Base-by-base conservation (phyloP, 2,329 filamentous ascomycete species). In the Penicillium sp. region DNA sequence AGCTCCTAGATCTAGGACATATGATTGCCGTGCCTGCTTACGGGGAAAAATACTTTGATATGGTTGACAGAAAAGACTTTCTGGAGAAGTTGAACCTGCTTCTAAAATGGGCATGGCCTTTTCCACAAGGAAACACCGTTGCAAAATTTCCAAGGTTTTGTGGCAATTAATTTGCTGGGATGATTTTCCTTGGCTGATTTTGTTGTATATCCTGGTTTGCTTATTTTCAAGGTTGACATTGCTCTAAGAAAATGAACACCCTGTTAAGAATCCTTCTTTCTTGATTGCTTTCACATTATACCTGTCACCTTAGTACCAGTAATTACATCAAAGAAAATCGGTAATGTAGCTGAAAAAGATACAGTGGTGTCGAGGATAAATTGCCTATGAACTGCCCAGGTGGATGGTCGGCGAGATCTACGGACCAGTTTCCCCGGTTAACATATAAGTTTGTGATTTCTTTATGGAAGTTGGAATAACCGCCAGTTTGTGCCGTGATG, bases 1-100 rank as follows among this genome's bases (percentile, higher is more conserved):
- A 50, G 48, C 29, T 50, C 38, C 48, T 50, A 42, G 48, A 50
- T 50, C 38, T 50, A 42, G 48, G 37, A 50, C 38, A 43, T 24
- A 50, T 42, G 48, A 50, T 42, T 50, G 26, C 37, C 29, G 37
- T 42, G 48, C 48, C 48, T 34, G 37, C 37, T 42, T 40, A 50
- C 26, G 38, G 37, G 48, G 26, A 43, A 43, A 50, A 42, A 16
- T 50, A 50, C 38, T 50, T 50, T 50, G 48, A 50, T 42, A 50
- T 34, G 18, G 48, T 50, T 32, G 38, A 50, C 29, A 44, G 39
- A 44, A 44, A 29, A 29, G 31, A 29, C 31, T 37, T 37, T 51
- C 39, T 51, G 16, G 11, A 37, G 39, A 44, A 44, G 49, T 29
- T 51, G 38, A 37, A 44, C 22, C 1, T 44, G 31, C 49, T 51